Evolutionary conservation across 371 early-diverging fungal species (phyloP).

Genomic region (Smittium culicis): DNA sequence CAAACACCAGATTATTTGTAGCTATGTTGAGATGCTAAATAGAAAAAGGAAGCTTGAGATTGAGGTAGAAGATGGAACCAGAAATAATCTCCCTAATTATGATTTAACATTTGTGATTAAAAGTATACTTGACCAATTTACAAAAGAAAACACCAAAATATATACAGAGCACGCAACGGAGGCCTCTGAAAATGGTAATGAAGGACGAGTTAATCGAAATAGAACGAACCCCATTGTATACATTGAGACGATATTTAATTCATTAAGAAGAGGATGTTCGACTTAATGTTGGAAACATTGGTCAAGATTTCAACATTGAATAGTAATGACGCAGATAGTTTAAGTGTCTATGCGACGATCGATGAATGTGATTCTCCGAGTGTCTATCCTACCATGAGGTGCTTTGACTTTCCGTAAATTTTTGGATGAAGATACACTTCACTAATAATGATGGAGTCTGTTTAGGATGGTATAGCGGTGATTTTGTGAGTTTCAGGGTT

Average conservation of each 20-base stretch:
- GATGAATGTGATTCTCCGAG: not conserved
- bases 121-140: no score
- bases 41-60: no score
- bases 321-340: not conserved
- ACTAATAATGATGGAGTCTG: not conserved
- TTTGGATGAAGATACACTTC: not conserved
- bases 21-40: no score
- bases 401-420: not conserved
- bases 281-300: not conserved
- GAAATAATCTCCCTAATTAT: no score
- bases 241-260: not conserved
- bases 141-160: no score
- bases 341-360: not conserved
- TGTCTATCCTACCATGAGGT: not conserved
- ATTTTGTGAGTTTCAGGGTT: not conserved
- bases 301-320: not conserved
- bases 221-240: not conserved
- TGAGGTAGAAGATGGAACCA: no score
- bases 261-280: not conserved
- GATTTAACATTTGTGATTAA: no score
- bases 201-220: no score
- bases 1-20: not conserved
- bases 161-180: no score
- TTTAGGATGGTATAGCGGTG: not conserved
- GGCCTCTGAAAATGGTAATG: no score